phyloP scores from a whole-genome alignment of 352 stramenopile genomes.

The Pythium diclinum region DNA sequence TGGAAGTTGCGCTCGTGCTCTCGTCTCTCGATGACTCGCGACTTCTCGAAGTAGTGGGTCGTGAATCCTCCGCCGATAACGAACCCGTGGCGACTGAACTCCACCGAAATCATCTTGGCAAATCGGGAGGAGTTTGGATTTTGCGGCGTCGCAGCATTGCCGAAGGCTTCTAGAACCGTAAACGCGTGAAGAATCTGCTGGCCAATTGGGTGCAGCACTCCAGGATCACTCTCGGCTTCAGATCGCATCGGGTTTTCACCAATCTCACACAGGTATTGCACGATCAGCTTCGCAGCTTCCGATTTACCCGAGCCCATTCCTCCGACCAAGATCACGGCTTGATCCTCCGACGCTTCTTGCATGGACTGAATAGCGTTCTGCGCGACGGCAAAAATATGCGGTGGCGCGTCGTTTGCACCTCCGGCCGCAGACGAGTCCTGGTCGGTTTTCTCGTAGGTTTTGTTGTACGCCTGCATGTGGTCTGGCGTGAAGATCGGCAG shows the following conservation, averaged over 20 bases:
- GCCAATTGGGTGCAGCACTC: constrained; percentile 65
- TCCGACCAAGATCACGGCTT: constrained; percentile 72
- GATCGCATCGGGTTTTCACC: constrained; percentile 49
- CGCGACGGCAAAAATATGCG: constrained; percentile 74
- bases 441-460: constrained; percentile 48
- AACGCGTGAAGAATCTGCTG: constrained; percentile 83
- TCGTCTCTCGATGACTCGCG: constrained; percentile 72
- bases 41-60: constrained; percentile 82
- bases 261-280: constrained; percentile 82
- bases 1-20: constrained; percentile 91
- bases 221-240: constrained; percentile 40
- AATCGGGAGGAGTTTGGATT: constrained; percentile 78
- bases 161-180: constrained; percentile 77
- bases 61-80: constrained; percentile 80
- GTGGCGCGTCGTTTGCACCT: constrained; percentile 55
- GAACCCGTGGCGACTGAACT: constrained; percentile 74
- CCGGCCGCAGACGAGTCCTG: constrained; percentile 39
- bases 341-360: constrained; percentile 76
- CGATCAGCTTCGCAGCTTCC: constrained; percentile 75
- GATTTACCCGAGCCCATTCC: constrained; percentile 76
- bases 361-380: constrained; percentile 77
- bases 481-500: constrained; percentile 83
- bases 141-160: constrained; percentile 52
- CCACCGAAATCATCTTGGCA: constrained; percentile 81
- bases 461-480: constrained; percentile 79